phyloP scores from a whole-genome alignment of 257 asterid species.

The Misopates orontium region DNA sequence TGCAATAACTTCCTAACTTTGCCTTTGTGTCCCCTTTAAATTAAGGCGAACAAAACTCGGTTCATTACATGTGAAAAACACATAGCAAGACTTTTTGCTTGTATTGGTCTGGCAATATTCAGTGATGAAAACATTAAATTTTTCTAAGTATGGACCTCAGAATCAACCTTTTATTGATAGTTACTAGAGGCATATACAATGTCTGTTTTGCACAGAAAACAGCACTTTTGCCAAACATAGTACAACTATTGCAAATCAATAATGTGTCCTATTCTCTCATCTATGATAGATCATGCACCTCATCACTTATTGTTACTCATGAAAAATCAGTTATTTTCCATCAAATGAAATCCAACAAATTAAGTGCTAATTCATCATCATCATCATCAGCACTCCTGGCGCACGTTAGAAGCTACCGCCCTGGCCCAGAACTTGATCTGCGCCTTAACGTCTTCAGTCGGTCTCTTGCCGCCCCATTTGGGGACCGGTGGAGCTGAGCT shows the following conservation, averaged over 20 bases:
- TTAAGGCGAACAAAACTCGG: no score
- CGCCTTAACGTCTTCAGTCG: conserved; percentile 74
- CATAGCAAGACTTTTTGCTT: no score
- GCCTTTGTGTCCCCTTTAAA: no score
- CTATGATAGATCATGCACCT: background rate
- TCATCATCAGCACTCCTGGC: conserved; percentile 53
- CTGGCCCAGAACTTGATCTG: conserved; percentile 94
- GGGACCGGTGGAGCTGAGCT: conserved; percentile 47
- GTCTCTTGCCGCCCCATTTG: conserved; percentile 47
- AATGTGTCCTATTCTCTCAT: conserved; percentile 3
- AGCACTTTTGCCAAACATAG: background rate
- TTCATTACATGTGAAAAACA: no score
- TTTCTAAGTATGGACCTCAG: no score
- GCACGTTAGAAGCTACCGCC: conserved; percentile 91
- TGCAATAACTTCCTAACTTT: no score
- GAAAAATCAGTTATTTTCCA: background rate
- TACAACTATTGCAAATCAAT: background rate
- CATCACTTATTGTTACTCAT: conserved; percentile 1
- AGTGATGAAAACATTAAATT: no score
- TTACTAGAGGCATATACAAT: background rate
- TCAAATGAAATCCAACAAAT: background rate
- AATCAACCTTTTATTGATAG: no score
- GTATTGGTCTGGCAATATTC: no score
- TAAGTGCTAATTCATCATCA: background rate
- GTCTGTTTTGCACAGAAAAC: conserved; percentile 8